Evolutionary conservation across 1,284 basidiomycete genomes (phyloP).

Genomic region (Boletellus dicymbophilus): DNA sequence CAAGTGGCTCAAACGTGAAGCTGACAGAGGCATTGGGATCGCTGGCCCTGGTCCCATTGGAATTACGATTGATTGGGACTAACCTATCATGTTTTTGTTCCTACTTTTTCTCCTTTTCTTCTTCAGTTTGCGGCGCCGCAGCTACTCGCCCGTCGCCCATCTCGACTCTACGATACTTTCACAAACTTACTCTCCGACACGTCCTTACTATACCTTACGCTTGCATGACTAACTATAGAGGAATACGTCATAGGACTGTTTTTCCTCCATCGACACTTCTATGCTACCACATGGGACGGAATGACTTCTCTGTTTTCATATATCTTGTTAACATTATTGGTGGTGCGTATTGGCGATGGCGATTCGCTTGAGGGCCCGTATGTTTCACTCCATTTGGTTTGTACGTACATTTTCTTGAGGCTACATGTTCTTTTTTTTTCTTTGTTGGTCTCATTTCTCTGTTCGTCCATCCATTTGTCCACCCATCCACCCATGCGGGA

Average conservation of each 20-base stretch:
- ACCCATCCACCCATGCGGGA: neutral
- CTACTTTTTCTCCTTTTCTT: neutral
- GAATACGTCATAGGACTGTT: constrained; percentile 21
- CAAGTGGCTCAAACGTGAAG: constrained; percentile 80
- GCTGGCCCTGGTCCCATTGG: constrained; percentile 61
- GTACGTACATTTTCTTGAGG: constrained; percentile 7
- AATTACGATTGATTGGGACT: constrained; percentile 77
- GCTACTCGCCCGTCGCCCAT: neutral
- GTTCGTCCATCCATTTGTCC: too few species aligned
- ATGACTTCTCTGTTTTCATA: constrained; percentile 22
- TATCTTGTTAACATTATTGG: constrained; percentile 30
- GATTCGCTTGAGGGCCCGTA: too few species aligned
- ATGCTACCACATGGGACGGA: constrained; percentile 19
- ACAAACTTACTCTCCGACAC: constrained; percentile 10
- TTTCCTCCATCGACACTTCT: constrained; percentile 13
- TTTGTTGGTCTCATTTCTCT: neutral
- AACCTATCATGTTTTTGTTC: constrained; percentile 13
- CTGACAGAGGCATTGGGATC: constrained; percentile 68
- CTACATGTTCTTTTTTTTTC: neutral
- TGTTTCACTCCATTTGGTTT: constrained; percentile 13
- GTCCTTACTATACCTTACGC: constrained; percentile 29
- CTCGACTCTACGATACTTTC: constrained; percentile 23
- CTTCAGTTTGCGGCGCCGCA: neutral
- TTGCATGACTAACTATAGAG: constrained; percentile 27
- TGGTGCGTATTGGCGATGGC: constrained; percentile 8